Base-by-base conservation (phyloP, 78 protist genomes). In the Tieghemostelium lacteum region DNA sequence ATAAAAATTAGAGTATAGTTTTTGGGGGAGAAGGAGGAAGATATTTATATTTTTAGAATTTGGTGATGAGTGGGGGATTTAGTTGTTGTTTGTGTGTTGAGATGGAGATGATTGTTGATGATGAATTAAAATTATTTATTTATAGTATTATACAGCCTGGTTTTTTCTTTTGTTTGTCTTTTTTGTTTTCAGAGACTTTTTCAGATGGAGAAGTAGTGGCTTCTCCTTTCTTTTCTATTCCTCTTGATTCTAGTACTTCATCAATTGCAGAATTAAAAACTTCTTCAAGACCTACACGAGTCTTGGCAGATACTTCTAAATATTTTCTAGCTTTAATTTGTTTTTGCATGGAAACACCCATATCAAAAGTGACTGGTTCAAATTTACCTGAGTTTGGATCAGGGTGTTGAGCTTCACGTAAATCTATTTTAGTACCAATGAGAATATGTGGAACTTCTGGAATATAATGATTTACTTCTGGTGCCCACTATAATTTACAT, bases 351-450 rank as follows among this genome's bases (percentile, higher is more conserved):
- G 87, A 87, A 50, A 54, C 40, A 73, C 87, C 95, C 80, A 74
- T 85, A 75, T 93, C 93, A 4, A 72, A 31, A 2, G 94, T 93
- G 31, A 93, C 75, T 73, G 95, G 95, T 54, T 85, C 92, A 55
- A 75, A 83, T 39, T 85, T 85, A 26, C 85, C 87, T 36, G 95
- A 66, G 65, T 93, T 85, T 39, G 92, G 93, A 74, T 93, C 95
- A 40, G 94, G 94, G 50, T 78, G 86, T 66, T 88, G 86, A 16
- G 60, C 69, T 40, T 75, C 93, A 52, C 95, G 66, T 42, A 93
- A 73, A 71, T 93, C 95, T 8, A 71, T 73, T 83, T 93, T 93
- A 31, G 86, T 75, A 64, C 95, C 95, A 34, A 93, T 86, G 2
- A 93, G 42, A 26, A 93, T 86, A 42, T 20, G 73, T 66, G 95